Base-by-base conservation (phyloP, 2,329 filamentous ascomycete genomes). In the Cladophialophora bantiana region DNA sequence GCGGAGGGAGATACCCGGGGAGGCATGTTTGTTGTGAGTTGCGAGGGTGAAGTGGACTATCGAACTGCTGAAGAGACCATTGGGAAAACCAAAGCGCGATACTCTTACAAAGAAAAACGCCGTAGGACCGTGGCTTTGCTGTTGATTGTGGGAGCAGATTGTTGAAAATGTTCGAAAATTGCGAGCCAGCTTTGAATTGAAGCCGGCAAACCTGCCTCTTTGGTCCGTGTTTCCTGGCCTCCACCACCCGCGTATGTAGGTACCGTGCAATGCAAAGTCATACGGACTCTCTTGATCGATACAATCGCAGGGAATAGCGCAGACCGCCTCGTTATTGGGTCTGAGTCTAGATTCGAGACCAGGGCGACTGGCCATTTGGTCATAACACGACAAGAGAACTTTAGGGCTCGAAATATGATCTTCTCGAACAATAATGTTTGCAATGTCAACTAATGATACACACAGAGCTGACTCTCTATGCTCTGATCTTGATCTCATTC, bases 1-100 rank as follows among this genome's bases (percentile, higher is more conserved):
- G 68, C 40, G 15, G 67, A 65, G 12, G 64, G 59, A 7, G 69
- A 61, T 67, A 68, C 56, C 63, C 70, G 69, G 38, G 69, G 70
- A 59, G 69, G 69, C 70, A 73, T 73, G 3, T 26, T 55, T 32
- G 26, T 35, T 48, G n/a, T 32, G 53, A 38, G 35, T n/a, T 20
- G 34, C 35, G 35, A 4, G 12, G 34, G 53, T 9, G 13, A 12
- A 0, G 0, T 18, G 2, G 31, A 35, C 53, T 55, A 55, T 42
- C 7, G 34, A 34, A 12, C 18, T 18, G 50, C 36, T 42, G 15
- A 42, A 20, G 35, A 55, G 20, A 55, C 9, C 53, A 55, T 55
- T 3, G n/a, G 9, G 13, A 18, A 9, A 18, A 7, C 31, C 5
- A 35, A 12, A 55, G 13, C 53, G 34, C 7, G 18, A 50, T 50